Base-by-base conservation (phyloP, 495 filamentous ascomycete species). In the Penicillium herquei region DNA sequence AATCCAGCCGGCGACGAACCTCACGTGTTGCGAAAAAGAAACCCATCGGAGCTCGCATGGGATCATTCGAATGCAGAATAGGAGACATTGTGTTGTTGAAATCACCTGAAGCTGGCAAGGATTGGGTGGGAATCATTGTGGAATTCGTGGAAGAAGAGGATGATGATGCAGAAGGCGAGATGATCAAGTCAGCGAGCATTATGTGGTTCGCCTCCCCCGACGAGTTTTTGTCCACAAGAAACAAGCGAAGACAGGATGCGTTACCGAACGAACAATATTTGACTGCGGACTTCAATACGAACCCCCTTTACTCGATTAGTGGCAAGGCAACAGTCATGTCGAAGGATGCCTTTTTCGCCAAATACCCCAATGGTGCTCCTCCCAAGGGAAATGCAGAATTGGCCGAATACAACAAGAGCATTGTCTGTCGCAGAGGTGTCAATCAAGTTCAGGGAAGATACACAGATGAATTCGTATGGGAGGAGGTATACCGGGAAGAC, bases 181-280 rank as follows among this genome's bases (percentile, higher is more conserved):
- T 75, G 18, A 63, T 78, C 59, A 78, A 81, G 67, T 80, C 82
- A 6, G 89, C 87, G 44, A 85, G 87, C 58, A 90, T 96, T 66
- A 81, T 87, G 78, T 98, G 94, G 94, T 96, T 98, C 62, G 91
- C 88, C 10, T 90, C 90, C 1, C 85, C 92, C 57, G 88, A 88
- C 58, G 94, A 98, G 72, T 91, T 98, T 55, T 80, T 76, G 63
- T 74, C 72, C 10, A 86, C 62, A 84, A 86, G 86, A 63, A 82
- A 86, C 62, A 95, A 91, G 77, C 93, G 91, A 76, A 78, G 91
- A 64, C 80, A 76, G 13, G 94, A 98, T 73, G 91, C 82, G 39
- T 62, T 96, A 45, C 82, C 84, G 76, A 95, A 96, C 62, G 94
- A 99, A 72, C 80, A 96, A 16, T 99, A 98, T 64, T 83, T 98